These are phyloP conservation scores for Paecilomyces sp. DNA, from an alignment of 2,329 filamentous ascomycete species.

Conservation along the genomic window DNA sequence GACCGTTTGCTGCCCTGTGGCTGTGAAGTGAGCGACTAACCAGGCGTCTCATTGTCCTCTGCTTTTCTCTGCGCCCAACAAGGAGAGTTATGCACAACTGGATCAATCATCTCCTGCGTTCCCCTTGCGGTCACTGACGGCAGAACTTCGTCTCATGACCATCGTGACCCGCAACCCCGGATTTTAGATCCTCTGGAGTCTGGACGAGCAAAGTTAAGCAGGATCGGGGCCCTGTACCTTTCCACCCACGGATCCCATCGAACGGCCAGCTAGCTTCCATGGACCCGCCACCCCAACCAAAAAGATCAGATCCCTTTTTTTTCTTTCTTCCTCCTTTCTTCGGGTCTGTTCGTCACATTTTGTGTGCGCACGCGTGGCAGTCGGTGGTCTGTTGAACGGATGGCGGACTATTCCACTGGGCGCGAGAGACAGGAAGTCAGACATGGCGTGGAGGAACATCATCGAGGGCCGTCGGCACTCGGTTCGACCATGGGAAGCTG, in stretches of 20 bases:
- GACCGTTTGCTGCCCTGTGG: not conserved
- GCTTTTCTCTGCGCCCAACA: not conserved
- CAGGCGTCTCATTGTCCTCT: not conserved
- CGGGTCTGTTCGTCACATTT: too few species aligned
- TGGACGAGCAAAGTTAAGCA: not conserved
- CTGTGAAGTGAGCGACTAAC: not conserved
- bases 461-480: not conserved
- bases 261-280: not conserved
- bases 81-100: not conserved
- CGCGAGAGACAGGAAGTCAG: not conserved
- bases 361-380: not conserved
- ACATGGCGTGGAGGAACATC: not conserved
- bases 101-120: not conserved
- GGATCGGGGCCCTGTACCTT: not conserved
- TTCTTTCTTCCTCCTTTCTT: too few species aligned
- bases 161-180: not conserved
- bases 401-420: not conserved
- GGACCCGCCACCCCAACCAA: not conserved
- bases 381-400: not conserved
- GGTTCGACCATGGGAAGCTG: not conserved
- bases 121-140: not conserved
- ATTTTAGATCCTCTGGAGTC: not conserved
- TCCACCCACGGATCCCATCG: not conserved
- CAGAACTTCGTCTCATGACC: not conserved
- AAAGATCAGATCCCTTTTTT: not conserved